A percentile compares a stretch with the other conserved stretches of the same genome.
Conservation (phyloP, 768 basidiomycete genomes). For the Leucocoprinus birnbaumii region DNA sequence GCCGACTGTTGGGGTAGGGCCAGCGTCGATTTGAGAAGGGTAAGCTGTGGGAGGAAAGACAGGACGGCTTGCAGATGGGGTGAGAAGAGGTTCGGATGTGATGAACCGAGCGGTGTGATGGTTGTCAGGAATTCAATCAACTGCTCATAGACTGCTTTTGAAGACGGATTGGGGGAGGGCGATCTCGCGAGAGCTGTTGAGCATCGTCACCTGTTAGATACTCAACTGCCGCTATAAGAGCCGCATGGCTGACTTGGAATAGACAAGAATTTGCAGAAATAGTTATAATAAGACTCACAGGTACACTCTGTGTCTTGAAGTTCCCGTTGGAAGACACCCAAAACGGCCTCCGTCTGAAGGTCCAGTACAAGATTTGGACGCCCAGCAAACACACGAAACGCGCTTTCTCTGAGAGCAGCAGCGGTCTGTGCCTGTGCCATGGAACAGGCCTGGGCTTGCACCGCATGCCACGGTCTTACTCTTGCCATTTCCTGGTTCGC, state of each 20-base stretch:
- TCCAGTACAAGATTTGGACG: constrained; percentile 77
- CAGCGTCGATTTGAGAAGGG: constrained; percentile 52
- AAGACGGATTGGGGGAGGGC: constrained; percentile 39
- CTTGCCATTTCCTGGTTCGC: constrained; percentile 73
- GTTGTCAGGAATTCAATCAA: constrained; percentile 65
- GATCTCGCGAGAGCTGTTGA: constrained; percentile 56
- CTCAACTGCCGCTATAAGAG: constrained; percentile 65
- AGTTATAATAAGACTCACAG: constrained; percentile 36
- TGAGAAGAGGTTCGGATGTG: constrained; percentile 69
- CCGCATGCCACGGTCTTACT: constrained; percentile 78
- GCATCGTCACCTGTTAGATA: constrained; percentile 65
- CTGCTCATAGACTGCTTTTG: constrained; percentile 36
- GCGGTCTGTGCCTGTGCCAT: constrained; percentile 45
- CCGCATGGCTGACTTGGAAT: constrained; percentile 65
- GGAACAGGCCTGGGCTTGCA: constrained; percentile 68
- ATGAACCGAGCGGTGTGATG: constrained; percentile 66
- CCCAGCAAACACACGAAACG: constrained; percentile 70
- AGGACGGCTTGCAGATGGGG: constrained; percentile 69
- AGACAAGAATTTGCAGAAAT: neutral
- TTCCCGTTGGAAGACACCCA: constrained; percentile 64
- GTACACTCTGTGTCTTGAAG: constrained; percentile 66
- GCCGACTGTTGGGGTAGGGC: constrained; percentile 47
- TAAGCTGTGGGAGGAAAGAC: constrained; percentile 67
- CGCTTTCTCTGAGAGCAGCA: constrained; percentile 49
- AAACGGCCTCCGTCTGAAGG: constrained; percentile 66